Percentiles rank a stretch among this genome's conserved stretches.
phyloP scores from a whole-genome alignment of 2,329 filamentous ascomycete species.

The Aphanoascus verrucosus region DNA sequence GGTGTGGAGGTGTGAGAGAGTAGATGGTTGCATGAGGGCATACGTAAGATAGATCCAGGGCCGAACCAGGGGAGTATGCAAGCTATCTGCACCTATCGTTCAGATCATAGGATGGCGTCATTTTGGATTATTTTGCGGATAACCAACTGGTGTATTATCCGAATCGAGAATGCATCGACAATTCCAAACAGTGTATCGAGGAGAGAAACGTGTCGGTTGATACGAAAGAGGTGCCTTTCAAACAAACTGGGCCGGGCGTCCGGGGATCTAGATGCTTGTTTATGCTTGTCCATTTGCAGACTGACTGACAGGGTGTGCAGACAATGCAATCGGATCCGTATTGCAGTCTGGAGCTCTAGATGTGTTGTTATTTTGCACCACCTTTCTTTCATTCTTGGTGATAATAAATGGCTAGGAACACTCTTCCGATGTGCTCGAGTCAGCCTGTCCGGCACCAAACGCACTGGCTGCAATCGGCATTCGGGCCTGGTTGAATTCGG shows the following conservation, averaged over 20 bases:
- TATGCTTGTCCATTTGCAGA: not conserved
- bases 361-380: constrained; percentile 2
- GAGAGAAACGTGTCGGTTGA: not conserved
- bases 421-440: not conserved
- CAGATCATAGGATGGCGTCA: not conserved
- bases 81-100: not conserved
- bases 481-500: not conserved
- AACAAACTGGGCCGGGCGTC: not conserved
- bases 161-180: no score
- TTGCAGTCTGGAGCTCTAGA: not conserved
- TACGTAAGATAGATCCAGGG: not conserved
- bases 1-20: not conserved
- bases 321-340: not conserved
- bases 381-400: not conserved
- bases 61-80: not conserved
- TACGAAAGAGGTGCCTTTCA: not conserved
- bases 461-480: not conserved
- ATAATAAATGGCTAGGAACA: not conserved
- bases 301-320: not conserved
- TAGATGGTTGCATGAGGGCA: not conserved
- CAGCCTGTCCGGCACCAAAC: not conserved
- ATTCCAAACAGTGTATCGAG: no score
- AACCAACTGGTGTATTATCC: no score
- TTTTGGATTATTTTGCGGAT: not conserved
- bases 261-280: not conserved